Conservation (phyloP, 2,329 filamentous ascomycete genomes). For the Orbilia brochopaga region DNA sequence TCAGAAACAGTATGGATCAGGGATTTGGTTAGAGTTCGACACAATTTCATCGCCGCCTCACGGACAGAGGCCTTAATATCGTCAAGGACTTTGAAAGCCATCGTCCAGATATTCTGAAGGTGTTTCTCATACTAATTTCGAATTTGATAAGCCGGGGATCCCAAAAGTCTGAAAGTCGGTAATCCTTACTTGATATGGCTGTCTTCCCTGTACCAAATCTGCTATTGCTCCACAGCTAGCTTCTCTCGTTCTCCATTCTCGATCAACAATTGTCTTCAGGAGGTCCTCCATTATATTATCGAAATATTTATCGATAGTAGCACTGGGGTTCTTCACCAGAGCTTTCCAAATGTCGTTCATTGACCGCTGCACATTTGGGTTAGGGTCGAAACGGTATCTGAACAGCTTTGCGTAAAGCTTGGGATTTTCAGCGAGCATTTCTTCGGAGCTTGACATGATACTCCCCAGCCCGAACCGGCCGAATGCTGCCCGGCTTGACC, state of each 20-base stretch:
- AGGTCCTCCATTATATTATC: constrained; percentile 88
- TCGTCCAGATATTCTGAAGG: constrained; percentile 81
- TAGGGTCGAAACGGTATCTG: constrained; percentile 93
- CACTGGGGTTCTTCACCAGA: constrained; percentile 83
- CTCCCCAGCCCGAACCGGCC: constrained; percentile 90
- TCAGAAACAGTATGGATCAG: constrained; percentile 67
- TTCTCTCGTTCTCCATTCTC: constrained; percentile 91
- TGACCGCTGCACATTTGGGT: constrained; percentile 85
- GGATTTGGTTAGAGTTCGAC: constrained; percentile 81
- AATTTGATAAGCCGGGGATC: constrained; percentile 57
- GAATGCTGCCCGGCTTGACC: constrained; percentile 96
- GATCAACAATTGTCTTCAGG: constrained; percentile 81
- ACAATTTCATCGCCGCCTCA: constrained; percentile 78
- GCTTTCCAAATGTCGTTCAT: constrained; percentile 99
- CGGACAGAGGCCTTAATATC: constrained; percentile 94
- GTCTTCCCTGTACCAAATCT: constrained; percentile 82
- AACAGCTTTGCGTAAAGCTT: constrained; percentile 95
- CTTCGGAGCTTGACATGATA: constrained; percentile 83
- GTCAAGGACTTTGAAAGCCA: constrained; percentile 88
- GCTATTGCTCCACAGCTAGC: constrained; percentile 89
- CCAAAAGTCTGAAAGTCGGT: background rate
- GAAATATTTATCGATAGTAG: constrained; percentile 79
- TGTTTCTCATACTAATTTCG: constrained; percentile 76
- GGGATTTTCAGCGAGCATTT: constrained; percentile 75
- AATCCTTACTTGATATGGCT: constrained; percentile 31